These are phyloP conservation scores for Fusarium euwallaceae DNA, from an alignment of 2,329 filamentous ascomycete species.

Conservation along the genomic window DNA sequence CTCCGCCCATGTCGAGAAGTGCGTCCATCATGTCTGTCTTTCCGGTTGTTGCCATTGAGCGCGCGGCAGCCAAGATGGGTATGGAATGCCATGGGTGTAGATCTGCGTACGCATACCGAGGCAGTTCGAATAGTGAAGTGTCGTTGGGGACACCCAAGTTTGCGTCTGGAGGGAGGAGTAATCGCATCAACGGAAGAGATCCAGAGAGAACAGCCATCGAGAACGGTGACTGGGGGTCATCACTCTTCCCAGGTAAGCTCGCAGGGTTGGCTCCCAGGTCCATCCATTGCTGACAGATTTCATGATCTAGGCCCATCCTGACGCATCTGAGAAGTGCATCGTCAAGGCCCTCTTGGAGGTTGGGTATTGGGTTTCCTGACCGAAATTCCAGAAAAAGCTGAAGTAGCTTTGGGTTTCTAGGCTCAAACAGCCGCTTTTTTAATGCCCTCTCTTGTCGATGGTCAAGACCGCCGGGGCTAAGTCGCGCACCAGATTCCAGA, in stretches of 20 bases:
- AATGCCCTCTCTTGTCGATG: not conserved
- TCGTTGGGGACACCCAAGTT: not conserved
- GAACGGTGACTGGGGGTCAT: not conserved
- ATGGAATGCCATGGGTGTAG: not conserved
- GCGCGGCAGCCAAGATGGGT: not conserved
- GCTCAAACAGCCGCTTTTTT: not conserved
- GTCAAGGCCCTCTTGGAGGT: not conserved
- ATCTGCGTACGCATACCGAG: not conserved
- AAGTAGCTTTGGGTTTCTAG: not conserved
- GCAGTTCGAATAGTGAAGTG: not conserved
- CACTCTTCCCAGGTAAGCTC: not conserved
- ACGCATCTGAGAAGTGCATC: not conserved
- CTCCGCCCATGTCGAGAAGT: not conserved
- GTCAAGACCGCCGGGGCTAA: not conserved
- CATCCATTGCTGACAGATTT: not conserved
- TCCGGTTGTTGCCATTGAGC: not conserved
- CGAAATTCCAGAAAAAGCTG: not conserved
- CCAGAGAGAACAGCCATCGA: not conserved
- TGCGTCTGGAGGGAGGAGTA: not conserved
- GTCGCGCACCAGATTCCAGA: not conserved
- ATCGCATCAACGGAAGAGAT: not conserved
- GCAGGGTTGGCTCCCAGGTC: not conserved
- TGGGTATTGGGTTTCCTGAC: not conserved
- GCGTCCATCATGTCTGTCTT: not conserved
- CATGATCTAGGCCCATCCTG: not conserved